A percentile compares a stretch with the other conserved stretches of the same genome.
phyloP scores from a whole-genome alignment of 495 filamentous ascomycete genomes.

The Parmelia sp. region DNA sequence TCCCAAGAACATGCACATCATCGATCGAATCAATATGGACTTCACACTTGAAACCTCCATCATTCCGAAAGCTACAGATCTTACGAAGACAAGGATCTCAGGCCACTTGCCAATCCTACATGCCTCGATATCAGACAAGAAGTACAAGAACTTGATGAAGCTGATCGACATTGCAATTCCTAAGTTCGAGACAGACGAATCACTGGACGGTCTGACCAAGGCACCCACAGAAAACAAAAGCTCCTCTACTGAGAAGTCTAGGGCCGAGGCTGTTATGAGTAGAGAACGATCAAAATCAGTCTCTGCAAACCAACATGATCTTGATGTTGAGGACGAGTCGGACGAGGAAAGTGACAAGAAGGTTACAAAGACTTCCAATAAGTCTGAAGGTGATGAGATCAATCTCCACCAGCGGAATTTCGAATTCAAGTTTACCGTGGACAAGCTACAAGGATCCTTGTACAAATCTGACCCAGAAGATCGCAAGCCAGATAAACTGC shows the following conservation, averaged over 20 bases:
- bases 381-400: constrained; percentile 50
- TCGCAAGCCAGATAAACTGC: constrained; percentile 65
- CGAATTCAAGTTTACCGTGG: constrained; percentile 93
- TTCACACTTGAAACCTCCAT: constrained; percentile 90
- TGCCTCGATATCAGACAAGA: constrained; percentile 83
- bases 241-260: constrained; percentile 23
- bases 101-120: constrained; percentile 89
- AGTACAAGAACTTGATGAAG: constrained; percentile 95
- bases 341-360: constrained; percentile 51
- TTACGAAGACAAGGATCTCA: constrained; percentile 86
- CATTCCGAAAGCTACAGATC: constrained; percentile 83
- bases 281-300: constrained; percentile 54
- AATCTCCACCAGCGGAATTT: constrained; percentile 82
- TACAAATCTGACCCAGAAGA: constrained; percentile 80
- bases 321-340: constrained; percentile 72
- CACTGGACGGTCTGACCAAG: constrained; percentile 23
- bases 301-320: constrained; percentile 62
- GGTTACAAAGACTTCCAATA: constrained; percentile 57
- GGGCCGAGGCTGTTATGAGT: constrained; percentile 36
- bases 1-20: constrained; percentile 72
- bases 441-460: constrained; percentile 83
- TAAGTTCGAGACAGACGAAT: constrained; percentile 57
- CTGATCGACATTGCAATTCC: constrained; percentile 93
- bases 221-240: constrained; percentile 27
- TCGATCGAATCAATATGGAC: constrained; percentile 94